These are phyloP conservation scores for Ophiocordyceps robertsii DNA, from an alignment of 2,329 filamentous ascomycete species.

Conservation along the genomic window DNA sequence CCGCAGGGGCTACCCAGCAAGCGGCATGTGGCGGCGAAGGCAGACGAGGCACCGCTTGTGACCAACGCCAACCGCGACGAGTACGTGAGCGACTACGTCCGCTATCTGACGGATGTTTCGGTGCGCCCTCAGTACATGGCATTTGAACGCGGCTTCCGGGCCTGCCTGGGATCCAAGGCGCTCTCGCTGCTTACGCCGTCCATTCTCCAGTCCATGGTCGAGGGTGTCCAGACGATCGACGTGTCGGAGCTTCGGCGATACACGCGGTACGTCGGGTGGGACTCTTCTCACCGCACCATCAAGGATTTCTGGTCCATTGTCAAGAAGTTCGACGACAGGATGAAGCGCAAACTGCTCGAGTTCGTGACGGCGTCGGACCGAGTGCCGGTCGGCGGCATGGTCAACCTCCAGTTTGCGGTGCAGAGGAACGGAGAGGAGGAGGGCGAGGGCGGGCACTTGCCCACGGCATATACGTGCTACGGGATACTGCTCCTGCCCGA, in stretches of 20 bases:
- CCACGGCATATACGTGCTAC: slow-evolving; percentile 88
- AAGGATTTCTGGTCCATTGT: slow-evolving; percentile 78
- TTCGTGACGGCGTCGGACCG: slow-evolving; percentile 92
- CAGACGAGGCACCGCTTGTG: slow-evolving; percentile 54
- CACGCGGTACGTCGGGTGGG: slow-evolving; percentile 72
- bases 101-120: slow-evolving; percentile 68
- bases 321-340: slow-evolving; percentile 47
- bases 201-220: slow-evolving; percentile 64
- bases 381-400: slow-evolving; percentile 75
- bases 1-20: slow-evolving; percentile 33
- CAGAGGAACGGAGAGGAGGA: slow-evolving; percentile 60
- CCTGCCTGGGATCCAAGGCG: slow-evolving; percentile 57
- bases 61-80: slow-evolving; percentile 65
- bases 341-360: slow-evolving; percentile 68
- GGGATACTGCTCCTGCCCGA: slow-evolving; percentile 75
- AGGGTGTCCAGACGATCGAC: slow-evolving; percentile 74
- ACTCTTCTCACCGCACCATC: slow-evolving; percentile 54
- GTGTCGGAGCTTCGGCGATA: slow-evolving; percentile 57
- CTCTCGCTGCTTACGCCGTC: slow-evolving; percentile 58
- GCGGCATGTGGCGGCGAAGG: slow-evolving; percentile 14
- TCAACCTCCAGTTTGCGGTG: slow-evolving; percentile 71
- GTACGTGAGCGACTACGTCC: slow-evolving; percentile 76
- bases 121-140: slow-evolving; percentile 65
- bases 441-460: slow-evolving; percentile 44
- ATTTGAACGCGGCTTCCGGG: slow-evolving; percentile 68